Percentiles rank a stretch among this genome's conserved stretches.
These are phyloP conservation scores for Zopfia rhizophila DNA, from an alignment of 2,329 filamentous ascomycete genomes.

Conservation along the genomic window DNA sequence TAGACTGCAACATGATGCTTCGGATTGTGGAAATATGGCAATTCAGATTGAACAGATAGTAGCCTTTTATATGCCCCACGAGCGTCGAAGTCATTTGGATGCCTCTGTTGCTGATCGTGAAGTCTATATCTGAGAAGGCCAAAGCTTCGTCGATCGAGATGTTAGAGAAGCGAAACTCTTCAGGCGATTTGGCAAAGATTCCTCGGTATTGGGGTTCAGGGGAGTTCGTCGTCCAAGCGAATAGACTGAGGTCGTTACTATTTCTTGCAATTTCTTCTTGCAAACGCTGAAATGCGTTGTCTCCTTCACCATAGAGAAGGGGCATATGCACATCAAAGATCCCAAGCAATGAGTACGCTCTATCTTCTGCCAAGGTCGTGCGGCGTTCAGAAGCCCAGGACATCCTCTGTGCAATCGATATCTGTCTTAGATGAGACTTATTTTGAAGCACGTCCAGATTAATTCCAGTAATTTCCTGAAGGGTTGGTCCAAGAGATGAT, in stretches of 20 bases:
- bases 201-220: no score
- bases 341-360: slow-evolving; percentile 17
- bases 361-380: slow-evolving; percentile 17
- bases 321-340: slow-evolving; percentile 15
- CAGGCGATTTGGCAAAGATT: no score
- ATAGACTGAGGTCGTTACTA: neutral
- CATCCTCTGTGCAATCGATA: slow-evolving; percentile 1
- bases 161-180: no score
- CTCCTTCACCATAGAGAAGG: slow-evolving; percentile 6
- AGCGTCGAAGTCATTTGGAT: no score
- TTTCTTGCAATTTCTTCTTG: slow-evolving; percentile 1
- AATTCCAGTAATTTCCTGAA: neutral
- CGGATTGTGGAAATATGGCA: no score
- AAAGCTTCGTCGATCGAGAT: no score
- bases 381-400: slow-evolving; percentile 17
- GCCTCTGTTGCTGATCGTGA: no score
- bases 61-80: no score
- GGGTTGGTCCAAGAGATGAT: neutral
- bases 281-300: neutral
- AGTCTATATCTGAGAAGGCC: no score
- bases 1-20: no score
- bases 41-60: no score
- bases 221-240: no score
- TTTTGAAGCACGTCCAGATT: neutral
- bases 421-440: neutral